Conservation (phyloP, 495 filamentous ascomycete genomes). For the Penicillium dipodomyicola region DNA sequence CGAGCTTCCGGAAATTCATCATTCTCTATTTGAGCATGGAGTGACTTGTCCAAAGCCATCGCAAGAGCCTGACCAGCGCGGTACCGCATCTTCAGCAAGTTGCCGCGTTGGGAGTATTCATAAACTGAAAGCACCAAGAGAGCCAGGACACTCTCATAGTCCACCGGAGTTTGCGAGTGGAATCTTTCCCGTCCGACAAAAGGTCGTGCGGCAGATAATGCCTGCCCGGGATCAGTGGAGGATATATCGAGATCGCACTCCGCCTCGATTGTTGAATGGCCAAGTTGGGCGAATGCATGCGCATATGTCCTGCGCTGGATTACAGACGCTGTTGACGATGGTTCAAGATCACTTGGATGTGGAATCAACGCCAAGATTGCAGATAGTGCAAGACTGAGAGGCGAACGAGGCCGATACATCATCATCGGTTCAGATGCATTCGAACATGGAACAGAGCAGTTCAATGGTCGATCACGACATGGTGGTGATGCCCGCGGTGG, state of each 20-base stretch:
- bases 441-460: conserved; percentile 41
- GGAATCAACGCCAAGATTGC: conserved; percentile 56
- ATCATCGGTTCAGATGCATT: conserved; percentile 42
- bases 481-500: conserved; percentile 48
- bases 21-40: conserved; percentile 47
- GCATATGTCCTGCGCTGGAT: conserved; percentile 52
- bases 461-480: conserved; percentile 44
- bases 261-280: conserved; percentile 51
- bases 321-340: conserved; percentile 44
- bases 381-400: conserved; percentile 55
- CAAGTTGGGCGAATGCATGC: conserved; percentile 54
- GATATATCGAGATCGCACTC: conserved; percentile 58
- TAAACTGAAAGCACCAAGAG: conserved; percentile 57
- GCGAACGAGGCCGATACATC: conserved; percentile 48
- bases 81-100: conserved; percentile 60
- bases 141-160: conserved; percentile 55
- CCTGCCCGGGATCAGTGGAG: conserved; percentile 50
- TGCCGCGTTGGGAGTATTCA: conserved; percentile 60
- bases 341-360: conserved; percentile 49
- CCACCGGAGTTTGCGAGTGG: conserved; percentile 50
- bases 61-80: conserved; percentile 56
- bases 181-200: conserved; percentile 46
- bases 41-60: conserved; percentile 51
- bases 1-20: conserved; percentile 54
- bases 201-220: conserved; percentile 46